These are phyloP conservation scores for Clarireedia hainanense DNA, from an alignment of 2,329 filamentous ascomycete species.

Conservation along the genomic window DNA sequence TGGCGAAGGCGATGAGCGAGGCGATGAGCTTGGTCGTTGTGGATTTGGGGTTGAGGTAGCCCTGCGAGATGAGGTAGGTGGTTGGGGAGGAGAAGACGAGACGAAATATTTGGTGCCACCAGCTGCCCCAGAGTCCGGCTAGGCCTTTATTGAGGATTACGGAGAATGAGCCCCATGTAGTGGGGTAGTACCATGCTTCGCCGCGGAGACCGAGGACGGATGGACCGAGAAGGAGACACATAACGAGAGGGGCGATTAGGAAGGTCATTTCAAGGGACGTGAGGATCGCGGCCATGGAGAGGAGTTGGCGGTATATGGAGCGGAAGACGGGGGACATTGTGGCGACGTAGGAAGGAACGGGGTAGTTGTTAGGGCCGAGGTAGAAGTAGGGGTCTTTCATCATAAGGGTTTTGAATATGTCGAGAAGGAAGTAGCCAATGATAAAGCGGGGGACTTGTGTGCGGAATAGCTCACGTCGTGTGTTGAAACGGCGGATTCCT, in stretches of 20 bases:
- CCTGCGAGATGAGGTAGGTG: slow-evolving; percentile 35
- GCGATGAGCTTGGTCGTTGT: slow-evolving; percentile 30
- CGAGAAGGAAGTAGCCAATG: slow-evolving; percentile 57
- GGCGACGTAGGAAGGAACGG: slow-evolving; percentile 38
- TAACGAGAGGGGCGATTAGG: slow-evolving; percentile 49
- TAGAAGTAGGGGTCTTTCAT: slow-evolving; percentile 74
- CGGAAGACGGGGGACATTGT: slow-evolving; percentile 38
- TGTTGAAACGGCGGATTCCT: slow-evolving; percentile 39
- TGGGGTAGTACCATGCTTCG: slow-evolving; percentile 53
- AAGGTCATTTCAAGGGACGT: slow-evolving; percentile 54
- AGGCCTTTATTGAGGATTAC: slow-evolving; percentile 57
- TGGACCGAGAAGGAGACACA: slow-evolving; percentile 42
- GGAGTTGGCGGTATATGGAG: slow-evolving; percentile 45
- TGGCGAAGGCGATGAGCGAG: slow-evolving; percentile 48
- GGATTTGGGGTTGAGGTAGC: slow-evolving; percentile 33
- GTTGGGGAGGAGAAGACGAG: slow-evolving; percentile 58
- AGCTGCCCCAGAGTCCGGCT: slow-evolving; percentile 73
- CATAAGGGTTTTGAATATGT: slow-evolving; percentile 60
- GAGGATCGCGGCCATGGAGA: slow-evolving; percentile 50
- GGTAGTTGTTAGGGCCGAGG: slow-evolving; percentile 37
- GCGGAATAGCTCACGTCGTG: slow-evolving; percentile 38
- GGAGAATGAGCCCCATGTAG: slow-evolving; percentile 45
- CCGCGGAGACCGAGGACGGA: slow-evolving; percentile 44
- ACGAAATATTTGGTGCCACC: slow-evolving; percentile 90
- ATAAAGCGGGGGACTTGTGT: slow-evolving; percentile 40